Base-by-base conservation (phyloP, 1,284 basidiomycete genomes). In the Exobasidium cylindrosporum region DNA sequence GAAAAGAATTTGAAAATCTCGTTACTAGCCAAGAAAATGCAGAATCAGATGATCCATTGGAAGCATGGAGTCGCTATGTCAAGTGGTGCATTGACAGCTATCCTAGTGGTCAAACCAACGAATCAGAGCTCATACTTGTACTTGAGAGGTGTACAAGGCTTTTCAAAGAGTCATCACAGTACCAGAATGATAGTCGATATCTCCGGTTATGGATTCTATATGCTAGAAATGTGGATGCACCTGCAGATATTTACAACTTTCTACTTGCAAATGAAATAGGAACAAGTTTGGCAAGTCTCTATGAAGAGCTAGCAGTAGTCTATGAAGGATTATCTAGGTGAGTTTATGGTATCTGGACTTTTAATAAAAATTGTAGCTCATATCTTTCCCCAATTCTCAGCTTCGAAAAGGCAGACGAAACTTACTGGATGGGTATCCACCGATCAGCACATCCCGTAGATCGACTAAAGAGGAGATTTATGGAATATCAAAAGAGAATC, bases 161-260 rank as follows among this genome's bases (percentile, higher is more conserved):
- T 57, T 95, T 97, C 79, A 86, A 89, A 63, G 85, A 86, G 28
- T 91, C 94, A 73, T 83, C 85, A 32, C 83, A 87, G 29, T 97
- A 95, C 82, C 30, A 47, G 4, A 40, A 58, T 26, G 94, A 97
- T 82, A 81, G 90, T 58, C 85, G 94, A 44, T 96, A 97, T 80
- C 84, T 97, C 54, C 90, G 89, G 79, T 81, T 95, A 31, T 96
- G 93, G 93, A 86, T 87, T 17, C 83, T 88, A 63, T 92, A 92
- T 77, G 77, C 77, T 1, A 61, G 75, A 30, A 71, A 77, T 47
- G 73, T 74, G 24, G 77, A 79, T 28, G 68, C 66, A 24, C 74
- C 76, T 3, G 64, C 68, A 21, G 68, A 78, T 46, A 66, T 79
- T 52, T 74, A 72, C 71, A 71, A 86, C 82, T 89, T 88, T 77